Evolutionary conservation across 768 basidiomycete species (phyloP), one percentile per base, ranked within the genome.

Genomic region (Boletus eberwhitei): DNA sequence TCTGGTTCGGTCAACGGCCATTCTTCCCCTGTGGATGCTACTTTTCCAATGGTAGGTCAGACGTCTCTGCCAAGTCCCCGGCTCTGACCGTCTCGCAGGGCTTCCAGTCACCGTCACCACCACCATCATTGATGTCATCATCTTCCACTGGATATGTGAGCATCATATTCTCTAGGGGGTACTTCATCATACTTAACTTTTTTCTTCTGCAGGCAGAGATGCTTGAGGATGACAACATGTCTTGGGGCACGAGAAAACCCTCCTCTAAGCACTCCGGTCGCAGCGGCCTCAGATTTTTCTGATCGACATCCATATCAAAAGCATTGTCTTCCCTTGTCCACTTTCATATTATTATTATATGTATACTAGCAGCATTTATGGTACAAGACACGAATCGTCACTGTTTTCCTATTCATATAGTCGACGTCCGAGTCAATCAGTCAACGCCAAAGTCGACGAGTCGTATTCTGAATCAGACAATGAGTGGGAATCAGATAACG

Each of bases 201-300:
- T 44, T 46, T 12, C 31, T 9, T 16, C 16, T 5, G 1, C 54
- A 66, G 65, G 65, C 65, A 4, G 59, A 67, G 41, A 61, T 69
- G 67, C 64, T 67, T 7, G 65, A 66, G 5, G 65, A 67, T 2
- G 65, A 67, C 39, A 67, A 67, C 37, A 69, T 69, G 65, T 64
- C 65, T 22, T 67, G 65, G 65, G 57, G 54, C 11, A 26, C 50
- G 17, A 11, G 46, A 6, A 63, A 48, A 52, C 6, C 34, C n/a
- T 47, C 50, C 19, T 32, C 53, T 8, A 59, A 53, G 54, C 29
- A 38, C 35, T 49, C 53, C 41, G 50, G 53, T 41, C 60, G 39
- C 6, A 51, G 48, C 41, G 55, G 21, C 37, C 14, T 52, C 31
- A 41, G 37, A 24, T 36, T 56, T 41, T 64, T 64, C 53, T 67